Conservation (phyloP, 2,329 filamentous ascomycete genomes). For the Sporothrix brasiliensis region DNA sequence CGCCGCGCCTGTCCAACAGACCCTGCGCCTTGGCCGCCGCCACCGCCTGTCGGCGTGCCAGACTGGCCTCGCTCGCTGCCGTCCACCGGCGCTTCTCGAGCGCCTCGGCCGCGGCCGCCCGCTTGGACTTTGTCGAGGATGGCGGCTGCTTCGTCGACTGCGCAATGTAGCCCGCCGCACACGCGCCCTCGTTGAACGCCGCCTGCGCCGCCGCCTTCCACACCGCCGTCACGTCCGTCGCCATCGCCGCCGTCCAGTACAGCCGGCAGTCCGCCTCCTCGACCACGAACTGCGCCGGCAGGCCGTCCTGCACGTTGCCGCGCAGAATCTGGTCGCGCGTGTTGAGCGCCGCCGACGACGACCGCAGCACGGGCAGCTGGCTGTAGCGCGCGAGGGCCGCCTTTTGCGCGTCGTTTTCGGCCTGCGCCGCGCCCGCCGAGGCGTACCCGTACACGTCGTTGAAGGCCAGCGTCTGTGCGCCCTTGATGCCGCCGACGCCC, state of each 20-base stretch:
- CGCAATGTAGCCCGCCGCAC: constrained; percentile 31
- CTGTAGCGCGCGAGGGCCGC: constrained; percentile 31
- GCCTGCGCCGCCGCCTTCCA: constrained; percentile 52
- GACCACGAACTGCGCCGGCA: constrained; percentile 53
- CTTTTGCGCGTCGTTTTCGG: constrained; percentile 32
- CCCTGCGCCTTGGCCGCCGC: constrained; percentile 14
- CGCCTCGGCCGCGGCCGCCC: too few relatives aligned
- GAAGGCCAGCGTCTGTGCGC: constrained; percentile 43
- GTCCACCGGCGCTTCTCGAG: neutral
- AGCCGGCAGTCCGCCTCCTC: constrained; percentile 56
- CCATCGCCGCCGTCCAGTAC: constrained; percentile 55
- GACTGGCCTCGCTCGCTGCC: constrained; percentile 22
- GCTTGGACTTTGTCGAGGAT: neutral
- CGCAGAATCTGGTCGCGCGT: constrained; percentile 47
- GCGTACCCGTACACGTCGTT: constrained; percentile 34
- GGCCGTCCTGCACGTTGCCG: constrained; percentile 45
- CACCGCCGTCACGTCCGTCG: constrained; percentile 49
- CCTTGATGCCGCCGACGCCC: constrained; percentile 67
- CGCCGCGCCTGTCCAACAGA: neutral
- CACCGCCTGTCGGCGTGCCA: constrained; percentile 17
- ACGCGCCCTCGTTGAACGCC: constrained; percentile 40
- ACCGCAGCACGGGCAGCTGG: constrained; percentile 30
- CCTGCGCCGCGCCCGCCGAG: constrained; percentile 26
- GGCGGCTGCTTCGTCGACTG: constrained; percentile 15
- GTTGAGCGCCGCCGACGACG: constrained; percentile 41